Conservation (phyloP, 1,284 basidiomycete genomes). For the Pulveroboletus sp. region DNA sequence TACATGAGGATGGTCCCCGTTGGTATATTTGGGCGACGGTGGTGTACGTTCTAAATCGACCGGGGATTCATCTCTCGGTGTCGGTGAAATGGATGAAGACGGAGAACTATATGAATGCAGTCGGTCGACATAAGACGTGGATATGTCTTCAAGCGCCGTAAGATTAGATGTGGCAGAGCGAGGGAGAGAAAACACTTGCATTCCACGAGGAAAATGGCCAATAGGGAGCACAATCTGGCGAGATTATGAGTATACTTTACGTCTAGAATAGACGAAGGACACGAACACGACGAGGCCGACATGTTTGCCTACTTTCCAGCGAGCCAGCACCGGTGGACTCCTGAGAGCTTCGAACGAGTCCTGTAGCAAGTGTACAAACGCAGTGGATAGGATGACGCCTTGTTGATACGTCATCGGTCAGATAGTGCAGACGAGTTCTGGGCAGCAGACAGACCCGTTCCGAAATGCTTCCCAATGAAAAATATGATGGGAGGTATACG, state of each 20-base stretch:
- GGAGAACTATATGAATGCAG: constrained; percentile 61
- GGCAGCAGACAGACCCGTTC: constrained; percentile 52
- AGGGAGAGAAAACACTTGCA: constrained; percentile 47
- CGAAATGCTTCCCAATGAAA: constrained; percentile 81
- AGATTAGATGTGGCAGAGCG: background rate
- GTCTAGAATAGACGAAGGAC: background rate
- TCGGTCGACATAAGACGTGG: constrained; percentile 70
- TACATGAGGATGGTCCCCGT: background rate
- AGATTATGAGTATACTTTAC: background rate
- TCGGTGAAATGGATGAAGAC: constrained; percentile 43
- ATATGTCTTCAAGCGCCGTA: constrained; percentile 49
- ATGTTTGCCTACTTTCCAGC: constrained; percentile 53
- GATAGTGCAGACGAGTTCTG: background rate
- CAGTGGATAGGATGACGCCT: constrained; percentile 79
- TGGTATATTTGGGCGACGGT: constrained; percentile 6
- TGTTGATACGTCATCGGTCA: background rate
- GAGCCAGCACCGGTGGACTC: constrained; percentile 45
- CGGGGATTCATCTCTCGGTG: constrained; percentile 17
- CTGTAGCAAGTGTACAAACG: constrained; percentile 75
- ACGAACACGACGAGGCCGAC: constrained; percentile 73
- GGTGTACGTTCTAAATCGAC: constrained; percentile 12
- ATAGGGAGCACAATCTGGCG: constrained; percentile 58
- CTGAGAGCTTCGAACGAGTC: constrained; percentile 68
- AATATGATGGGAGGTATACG: constrained; percentile 67
- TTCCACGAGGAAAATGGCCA: constrained; percentile 75